A percentile compares a stretch with the other conserved stretches of the same genome.
These are phyloP conservation scores for Larix kaempferi DNA, from an alignment of 75 land plant genomes.

Conservation along the genomic window DNA sequence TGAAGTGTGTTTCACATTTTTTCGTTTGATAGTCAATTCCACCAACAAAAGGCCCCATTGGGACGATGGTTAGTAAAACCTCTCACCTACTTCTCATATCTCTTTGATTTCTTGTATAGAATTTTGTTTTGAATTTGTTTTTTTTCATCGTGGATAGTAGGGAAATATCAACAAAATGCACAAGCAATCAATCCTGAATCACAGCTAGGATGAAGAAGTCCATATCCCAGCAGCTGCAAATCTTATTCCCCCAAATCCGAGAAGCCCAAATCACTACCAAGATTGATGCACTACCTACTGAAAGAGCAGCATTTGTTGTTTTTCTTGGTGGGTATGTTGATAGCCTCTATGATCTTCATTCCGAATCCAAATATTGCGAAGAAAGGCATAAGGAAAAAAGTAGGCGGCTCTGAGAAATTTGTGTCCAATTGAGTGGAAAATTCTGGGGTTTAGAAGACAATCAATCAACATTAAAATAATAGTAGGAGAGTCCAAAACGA, in stretches of 20 bases:
- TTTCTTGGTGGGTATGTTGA: slow-evolving; percentile 53
- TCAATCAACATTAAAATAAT: too few relatives aligned
- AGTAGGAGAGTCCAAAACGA: too few relatives aligned
- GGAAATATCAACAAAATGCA: too few relatives aligned
- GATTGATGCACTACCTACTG: slow-evolving; percentile 47
- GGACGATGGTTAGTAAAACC: too few relatives aligned
- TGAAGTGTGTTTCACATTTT: too few relatives aligned
- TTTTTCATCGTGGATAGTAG: too few relatives aligned
- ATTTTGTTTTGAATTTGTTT: too few relatives aligned
- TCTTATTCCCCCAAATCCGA: slow-evolving; percentile 31
- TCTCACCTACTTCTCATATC: too few relatives aligned
- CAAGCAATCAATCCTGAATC: slow-evolving; percentile 21
- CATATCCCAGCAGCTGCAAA: slow-evolving; percentile 6
- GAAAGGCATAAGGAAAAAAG: background rate
- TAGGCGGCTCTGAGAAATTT: background rate
- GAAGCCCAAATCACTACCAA: slow-evolving; percentile 37
- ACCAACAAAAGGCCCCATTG: too few relatives aligned
- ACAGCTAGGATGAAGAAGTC: slow-evolving; percentile 40
- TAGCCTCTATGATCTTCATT: slow-evolving; percentile 63
- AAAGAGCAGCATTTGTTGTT: slow-evolving; percentile 66
- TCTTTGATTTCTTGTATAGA: too few relatives aligned
- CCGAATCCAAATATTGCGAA: slow-evolving; percentile 39
- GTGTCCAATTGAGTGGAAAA: background rate
- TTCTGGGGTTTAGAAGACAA: slow-evolving; percentile 6
- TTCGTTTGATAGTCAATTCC: too few relatives aligned